Percentiles rank a stretch among this genome's conserved stretches.
Conservation (phyloP, 345 rosid species). For the Citrus sinensis region DNA sequence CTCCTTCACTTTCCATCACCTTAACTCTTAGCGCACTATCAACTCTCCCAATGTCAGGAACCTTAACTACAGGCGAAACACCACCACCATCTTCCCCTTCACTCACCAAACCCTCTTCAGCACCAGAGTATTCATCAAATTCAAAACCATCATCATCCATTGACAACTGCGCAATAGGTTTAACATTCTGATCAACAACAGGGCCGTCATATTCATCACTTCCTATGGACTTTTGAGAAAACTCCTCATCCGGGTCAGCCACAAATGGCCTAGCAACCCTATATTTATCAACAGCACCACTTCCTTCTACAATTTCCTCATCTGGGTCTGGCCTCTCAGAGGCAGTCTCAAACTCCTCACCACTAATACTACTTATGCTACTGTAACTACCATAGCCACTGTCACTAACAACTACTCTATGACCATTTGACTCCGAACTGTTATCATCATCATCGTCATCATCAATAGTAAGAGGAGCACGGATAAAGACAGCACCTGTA, state of each 20-base stretch:
- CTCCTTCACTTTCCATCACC: slow-evolving; percentile 18
- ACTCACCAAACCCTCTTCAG: slow-evolving; percentile 31
- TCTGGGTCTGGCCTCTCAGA: slow-evolving; percentile 37
- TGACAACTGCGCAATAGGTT: slow-evolving; percentile 65
- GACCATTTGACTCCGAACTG: slow-evolving; percentile 31
- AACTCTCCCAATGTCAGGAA: slow-evolving; percentile 24
- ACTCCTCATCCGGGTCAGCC: slow-evolving; percentile 36
- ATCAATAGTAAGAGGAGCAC: slow-evolving; percentile 68
- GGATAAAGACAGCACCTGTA: slow-evolving; percentile 51
- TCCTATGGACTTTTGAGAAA: slow-evolving; percentile 14
- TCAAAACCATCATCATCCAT: slow-evolving; percentile 49
- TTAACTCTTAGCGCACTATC: slow-evolving; percentile 25
- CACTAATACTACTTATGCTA: slow-evolving; percentile 28
- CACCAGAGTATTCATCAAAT: slow-evolving; percentile 29
- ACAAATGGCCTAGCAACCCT: slow-evolving; percentile 21
- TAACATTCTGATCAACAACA: slow-evolving; percentile 26
- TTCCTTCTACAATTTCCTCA: slow-evolving; percentile 31
- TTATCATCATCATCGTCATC: slow-evolving; percentile 28
- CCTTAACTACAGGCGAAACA: slow-evolving; percentile 25
- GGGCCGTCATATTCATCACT: slow-evolving; percentile 22
- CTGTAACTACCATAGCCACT: slow-evolving; percentile 12
- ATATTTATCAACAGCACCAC: slow-evolving; percentile 20
- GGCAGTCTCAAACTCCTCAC: slow-evolving; percentile 47
- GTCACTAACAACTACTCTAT: slow-evolving; percentile 1
- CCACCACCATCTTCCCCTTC: slow-evolving; percentile 25